Evolutionary conservation across 176 grass and related monocot genomes (phyloP), one percentile per base, ranked within the genome.

Genomic region (Puccinellia tenuiflora): DNA sequence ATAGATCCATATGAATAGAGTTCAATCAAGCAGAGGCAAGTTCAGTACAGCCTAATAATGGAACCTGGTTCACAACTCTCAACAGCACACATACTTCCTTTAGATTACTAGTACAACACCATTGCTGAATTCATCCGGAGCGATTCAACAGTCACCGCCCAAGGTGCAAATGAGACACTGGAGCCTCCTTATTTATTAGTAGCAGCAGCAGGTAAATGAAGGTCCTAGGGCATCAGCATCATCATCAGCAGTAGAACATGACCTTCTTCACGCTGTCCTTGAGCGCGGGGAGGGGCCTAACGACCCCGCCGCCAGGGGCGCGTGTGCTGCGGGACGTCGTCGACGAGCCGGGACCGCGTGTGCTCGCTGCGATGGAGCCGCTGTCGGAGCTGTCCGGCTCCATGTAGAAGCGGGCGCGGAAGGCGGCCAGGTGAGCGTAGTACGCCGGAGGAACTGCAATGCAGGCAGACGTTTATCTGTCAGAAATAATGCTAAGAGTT

Each of bases 201-300:
- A 47, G 45, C 12, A 42, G 26, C 15, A 38, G 54, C 2, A 35
- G 55, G 0, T 1, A 3, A 40, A 80, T 10, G 54, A 51, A n/a
- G n/a, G n/a, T 9, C 46, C 4, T 1, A 35, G 57, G 40, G 38
- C 20, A 10, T 0, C n/a, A 9, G 2, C 20, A 43, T 47, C 45
- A 16, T 47, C 45, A 20, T 92, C 80, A 97, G 60, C 94, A 97
- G 59, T 97, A 97, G 75, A 94, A 97, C 94, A 97, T 97, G 61
- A 94, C 94, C 21, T 20, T 91, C 83, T 97, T 97, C 9, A 97
- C 92, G 29, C 89, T 97, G 59, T 97, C 94, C 77, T 94, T 94
- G 18, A 97, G 85, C 2, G 86, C 86, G 0, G 94, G 94, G 68
- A 97, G 94, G n/a, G 94, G 92, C 55, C 70, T 88, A 26, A 97